Conservation (phyloP, 2,329 filamentous ascomycete species). For the Colletotrichum karsti region DNA sequence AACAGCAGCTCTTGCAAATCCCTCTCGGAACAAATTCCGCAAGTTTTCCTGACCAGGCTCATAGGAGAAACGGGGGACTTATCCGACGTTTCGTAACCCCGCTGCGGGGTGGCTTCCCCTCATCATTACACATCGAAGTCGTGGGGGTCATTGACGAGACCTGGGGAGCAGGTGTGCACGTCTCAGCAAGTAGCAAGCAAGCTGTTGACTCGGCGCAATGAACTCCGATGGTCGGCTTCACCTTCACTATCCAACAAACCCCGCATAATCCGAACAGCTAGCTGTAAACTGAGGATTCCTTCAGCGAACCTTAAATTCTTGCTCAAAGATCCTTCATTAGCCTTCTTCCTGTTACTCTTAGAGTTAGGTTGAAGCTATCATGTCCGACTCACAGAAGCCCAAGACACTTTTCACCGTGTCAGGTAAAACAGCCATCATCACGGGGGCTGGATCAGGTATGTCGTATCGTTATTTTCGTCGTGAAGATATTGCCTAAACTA, state of each 20-base stretch:
- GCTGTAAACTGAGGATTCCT: neutral
- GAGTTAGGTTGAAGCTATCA: neutral
- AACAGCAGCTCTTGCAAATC: no score
- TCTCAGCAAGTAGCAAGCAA: neutral
- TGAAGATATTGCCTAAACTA: neutral
- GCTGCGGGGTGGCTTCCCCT: constrained; percentile 14
- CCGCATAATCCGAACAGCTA: neutral
- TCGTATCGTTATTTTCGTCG: neutral
- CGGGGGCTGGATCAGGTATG: constrained; percentile 38
- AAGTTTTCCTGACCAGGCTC: no score
- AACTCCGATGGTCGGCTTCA: neutral
- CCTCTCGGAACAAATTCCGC: no score
- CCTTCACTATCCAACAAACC: neutral
- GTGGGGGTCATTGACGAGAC: neutral
- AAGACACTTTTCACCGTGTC: constrained; percentile 33
- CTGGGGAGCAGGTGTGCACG: neutral
- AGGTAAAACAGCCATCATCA: constrained; percentile 39
- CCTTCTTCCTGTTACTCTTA: no score
- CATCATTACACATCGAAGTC: neutral
- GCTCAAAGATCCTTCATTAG: neutral
- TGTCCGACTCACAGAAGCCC: neutral
- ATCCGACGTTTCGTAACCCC: no score
- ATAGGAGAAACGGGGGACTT: no score
- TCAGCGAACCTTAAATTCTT: neutral
- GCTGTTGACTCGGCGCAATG: neutral